phyloP scores from a whole-genome alignment of 805 yeast genomes.

The Zygosaccharomyces rouxii region DNA sequence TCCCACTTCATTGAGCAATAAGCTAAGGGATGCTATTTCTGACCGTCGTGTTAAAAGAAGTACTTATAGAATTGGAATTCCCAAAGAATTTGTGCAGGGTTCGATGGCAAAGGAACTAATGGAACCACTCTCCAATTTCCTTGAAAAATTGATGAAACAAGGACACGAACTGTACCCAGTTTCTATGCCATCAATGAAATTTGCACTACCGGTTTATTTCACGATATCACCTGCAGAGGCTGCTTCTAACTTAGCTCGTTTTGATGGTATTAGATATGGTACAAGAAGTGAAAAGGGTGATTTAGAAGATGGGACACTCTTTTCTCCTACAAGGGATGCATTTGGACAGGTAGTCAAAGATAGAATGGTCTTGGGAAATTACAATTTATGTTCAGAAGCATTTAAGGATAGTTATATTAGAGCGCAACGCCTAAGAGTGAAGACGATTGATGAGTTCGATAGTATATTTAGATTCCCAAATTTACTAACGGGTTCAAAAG shows the following conservation, averaged over 20 bases:
- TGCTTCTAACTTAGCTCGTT: conserved; percentile 83
- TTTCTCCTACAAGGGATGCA: conserved; percentile 52
- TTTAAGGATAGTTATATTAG: conserved; percentile 66
- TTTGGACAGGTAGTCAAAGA: conserved; percentile 83
- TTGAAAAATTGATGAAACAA: conserved; percentile 41
- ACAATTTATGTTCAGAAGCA: conserved; percentile 70
- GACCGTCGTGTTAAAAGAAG: conserved; percentile 13
- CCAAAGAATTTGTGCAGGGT: conserved; percentile 57
- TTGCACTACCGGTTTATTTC: conserved; percentile 75
- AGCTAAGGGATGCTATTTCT: conserved; percentile 34
- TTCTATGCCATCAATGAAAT: conserved; percentile 63
- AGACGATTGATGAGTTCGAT: conserved; percentile 63
- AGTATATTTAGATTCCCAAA: conserved; percentile 52
- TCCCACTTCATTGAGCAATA: conserved; percentile 58
- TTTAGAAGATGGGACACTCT: conserved; percentile 39
- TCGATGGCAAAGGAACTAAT: conserved; percentile 48
- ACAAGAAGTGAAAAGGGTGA: conserved; percentile 39
- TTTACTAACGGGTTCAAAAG: conserved; percentile 28
- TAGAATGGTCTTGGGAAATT: conserved; percentile 81
- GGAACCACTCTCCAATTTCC: conserved; percentile 43
- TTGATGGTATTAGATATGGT: conserved; percentile 89
- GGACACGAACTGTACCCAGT: conserved; percentile 57
- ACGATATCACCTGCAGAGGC: conserved; percentile 92
- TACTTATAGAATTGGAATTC: conserved; percentile 60
- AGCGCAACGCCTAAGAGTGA: conserved; percentile 64